phyloP scores from a whole-genome alignment of 345 rosid genomes.

The Barbarea vulgaris region DNA sequence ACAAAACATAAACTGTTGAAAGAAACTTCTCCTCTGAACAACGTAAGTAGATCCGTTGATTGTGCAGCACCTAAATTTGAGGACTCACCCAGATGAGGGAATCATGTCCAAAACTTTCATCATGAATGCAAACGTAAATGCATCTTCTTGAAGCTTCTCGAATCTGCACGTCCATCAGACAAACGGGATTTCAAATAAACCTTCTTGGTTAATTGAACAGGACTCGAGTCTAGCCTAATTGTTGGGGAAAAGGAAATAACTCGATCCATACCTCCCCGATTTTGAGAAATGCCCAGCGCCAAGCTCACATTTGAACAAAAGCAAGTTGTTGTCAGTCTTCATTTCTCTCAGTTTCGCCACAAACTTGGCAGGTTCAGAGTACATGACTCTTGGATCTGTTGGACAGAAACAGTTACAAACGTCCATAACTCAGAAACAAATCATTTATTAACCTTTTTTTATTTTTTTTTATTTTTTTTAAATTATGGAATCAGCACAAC shows the following conservation, averaged over 20 bases:
- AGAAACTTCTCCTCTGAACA: constrained; percentile 2
- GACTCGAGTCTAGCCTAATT: not conserved
- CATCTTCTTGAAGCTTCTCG: constrained; percentile 88
- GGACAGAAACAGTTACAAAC: not conserved
- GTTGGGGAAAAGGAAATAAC: not conserved
- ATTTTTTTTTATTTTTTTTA: too few relatives aligned
- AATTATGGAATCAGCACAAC: not conserved
- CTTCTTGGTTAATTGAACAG: not conserved
- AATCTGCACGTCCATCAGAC: constrained; percentile 58
- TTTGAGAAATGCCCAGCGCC: constrained; percentile 97
- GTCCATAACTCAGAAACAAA: not conserved
- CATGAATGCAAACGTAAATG: constrained; percentile 69
- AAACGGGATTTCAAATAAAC: not conserved
- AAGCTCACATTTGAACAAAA: constrained; percentile 84
- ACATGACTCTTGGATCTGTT: constrained; percentile 90
- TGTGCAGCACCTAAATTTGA: not conserved
- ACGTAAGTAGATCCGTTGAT: not conserved
- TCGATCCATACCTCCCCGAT: constrained; percentile 73
- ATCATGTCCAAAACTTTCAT: constrained; percentile 76
- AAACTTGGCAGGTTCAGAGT: constrained; percentile 89
- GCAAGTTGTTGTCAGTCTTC: constrained; percentile 74
- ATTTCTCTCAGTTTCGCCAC: constrained; percentile 89
- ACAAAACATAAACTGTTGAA: not conserved
- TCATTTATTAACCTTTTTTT: not conserved
- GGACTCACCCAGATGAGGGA: constrained; percentile 44